Evolutionary conservation across 2,329 filamentous ascomycete genomes (phyloP).

Genomic region (Dactylonectria estremocensis): DNA sequence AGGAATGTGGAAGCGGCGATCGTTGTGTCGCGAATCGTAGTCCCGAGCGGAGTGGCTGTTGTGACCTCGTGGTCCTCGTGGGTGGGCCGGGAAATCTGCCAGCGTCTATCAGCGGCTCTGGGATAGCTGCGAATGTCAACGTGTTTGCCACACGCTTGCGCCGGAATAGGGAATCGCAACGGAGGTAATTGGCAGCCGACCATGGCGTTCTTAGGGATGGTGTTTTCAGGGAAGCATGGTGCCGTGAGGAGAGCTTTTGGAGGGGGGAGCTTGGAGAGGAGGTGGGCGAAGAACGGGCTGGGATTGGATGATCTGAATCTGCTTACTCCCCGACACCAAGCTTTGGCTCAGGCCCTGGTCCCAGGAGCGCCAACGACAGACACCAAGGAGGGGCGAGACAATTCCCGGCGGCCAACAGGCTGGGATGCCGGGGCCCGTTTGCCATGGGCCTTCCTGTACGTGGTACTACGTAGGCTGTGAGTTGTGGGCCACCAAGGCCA

Average conservation of each 20-base stretch:
- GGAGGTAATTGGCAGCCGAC: conserved; percentile 26
- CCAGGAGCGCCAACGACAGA: conserved; percentile 11
- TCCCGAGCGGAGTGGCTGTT: conserved; percentile 19
- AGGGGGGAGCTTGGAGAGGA: conserved; percentile 14
- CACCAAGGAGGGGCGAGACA: conserved; percentile 30
- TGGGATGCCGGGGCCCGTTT: conserved; percentile 43
- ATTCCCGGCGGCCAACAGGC: conserved; percentile 42
- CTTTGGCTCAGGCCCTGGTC: conserved; percentile 29
- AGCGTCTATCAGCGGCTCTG: conserved; percentile 1
- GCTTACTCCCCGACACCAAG: conserved; percentile 35
- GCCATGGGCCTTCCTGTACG: conserved; percentile 20
- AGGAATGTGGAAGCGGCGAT: conserved; percentile 34
- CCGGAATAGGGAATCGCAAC: conserved; percentile 2
- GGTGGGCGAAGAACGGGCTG: conserved; percentile 31
- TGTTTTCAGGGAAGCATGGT: conserved; percentile 8
- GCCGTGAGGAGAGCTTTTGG: conserved; percentile 7
- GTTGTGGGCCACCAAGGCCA: conserved; percentile 25
- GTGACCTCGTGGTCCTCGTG: not conserved
- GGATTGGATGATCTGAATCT: conserved; percentile 42
- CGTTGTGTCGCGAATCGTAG: conserved; percentile 39
- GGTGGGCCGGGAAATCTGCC: conserved; percentile 10
- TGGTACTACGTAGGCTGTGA: not conserved
- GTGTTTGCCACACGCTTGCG: conserved; percentile 15
- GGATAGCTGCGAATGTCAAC: not conserved
- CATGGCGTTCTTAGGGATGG: conserved; percentile 22